These are phyloP conservation scores for Penicillium antarcticum DNA, from an alignment of 495 filamentous ascomycete species.

Conservation along the genomic window DNA sequence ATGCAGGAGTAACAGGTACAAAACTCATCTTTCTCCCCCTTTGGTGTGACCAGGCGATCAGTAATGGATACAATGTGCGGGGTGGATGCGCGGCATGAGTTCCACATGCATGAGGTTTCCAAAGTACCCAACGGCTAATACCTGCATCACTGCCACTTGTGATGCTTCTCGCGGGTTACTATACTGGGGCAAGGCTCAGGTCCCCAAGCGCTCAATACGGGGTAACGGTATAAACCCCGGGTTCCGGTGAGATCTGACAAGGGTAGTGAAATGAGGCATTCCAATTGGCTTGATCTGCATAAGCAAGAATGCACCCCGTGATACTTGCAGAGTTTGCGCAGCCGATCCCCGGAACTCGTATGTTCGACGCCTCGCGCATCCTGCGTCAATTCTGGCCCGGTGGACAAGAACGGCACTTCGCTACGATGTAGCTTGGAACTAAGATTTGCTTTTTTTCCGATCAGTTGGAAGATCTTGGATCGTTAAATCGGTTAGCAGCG, in stretches of 20 bases:
- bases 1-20: conserved; percentile 6
- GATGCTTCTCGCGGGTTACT: no score
- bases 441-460: conserved; percentile 8
- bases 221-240: neutral
- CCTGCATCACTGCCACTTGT: neutral
- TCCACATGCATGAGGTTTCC: neutral
- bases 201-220: neutral
- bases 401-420: neutral
- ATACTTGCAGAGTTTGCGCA: neutral
- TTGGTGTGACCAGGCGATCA: neutral
- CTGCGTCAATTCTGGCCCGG: no score
- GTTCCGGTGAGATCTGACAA: neutral
- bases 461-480: neutral
- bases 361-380: no score
- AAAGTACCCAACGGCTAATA: neutral
- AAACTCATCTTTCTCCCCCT: conserved; percentile 2
- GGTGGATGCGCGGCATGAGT: conserved; percentile 6
- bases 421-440: conserved; percentile 2
- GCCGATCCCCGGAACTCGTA: conserved; percentile 10
- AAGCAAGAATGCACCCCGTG: conserved; percentile 1
- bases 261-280: neutral
- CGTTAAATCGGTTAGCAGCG: neutral
- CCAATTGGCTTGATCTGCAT: conserved; percentile 1
- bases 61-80: neutral
- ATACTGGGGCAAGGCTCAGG: neutral